phyloP scores from a whole-genome alignment of 441 rosid species.

The Bocquillonia castaneifolia region DNA sequence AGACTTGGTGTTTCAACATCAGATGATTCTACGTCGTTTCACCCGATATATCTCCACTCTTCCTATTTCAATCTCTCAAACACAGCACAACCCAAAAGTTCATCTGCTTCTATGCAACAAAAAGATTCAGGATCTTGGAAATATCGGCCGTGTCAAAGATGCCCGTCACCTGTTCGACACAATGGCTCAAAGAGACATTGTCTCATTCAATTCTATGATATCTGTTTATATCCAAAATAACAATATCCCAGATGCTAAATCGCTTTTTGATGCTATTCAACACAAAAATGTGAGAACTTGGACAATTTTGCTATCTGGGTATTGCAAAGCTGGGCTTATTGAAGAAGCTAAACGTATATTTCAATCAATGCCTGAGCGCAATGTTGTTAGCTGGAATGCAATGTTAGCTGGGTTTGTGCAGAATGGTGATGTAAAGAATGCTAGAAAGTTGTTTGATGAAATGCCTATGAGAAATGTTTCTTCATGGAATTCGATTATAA shows the following conservation, averaged over 20 bases:
- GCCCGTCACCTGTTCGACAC: constrained; percentile 32
- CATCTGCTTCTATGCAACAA: constrained; percentile 22
- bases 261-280: constrained; percentile 18
- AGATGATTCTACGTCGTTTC: constrained; percentile 1
- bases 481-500: constrained; percentile 64
- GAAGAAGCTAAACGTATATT: constrained; percentile 50
- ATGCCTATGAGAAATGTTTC: constrained; percentile 66
- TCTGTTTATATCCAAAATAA: constrained; percentile 20
- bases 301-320: constrained; percentile 33
- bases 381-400: constrained; percentile 60
- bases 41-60: constrained; percentile 16
- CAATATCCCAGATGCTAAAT: constrained; percentile 20
- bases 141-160: constrained; percentile 23
- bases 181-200: constrained; percentile 24
- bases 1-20: not conserved
- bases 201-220: constrained; percentile 30
- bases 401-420: constrained; percentile 48
- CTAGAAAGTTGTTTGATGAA: constrained; percentile 46
- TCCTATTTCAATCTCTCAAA: not conserved
- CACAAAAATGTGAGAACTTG: constrained; percentile 28
- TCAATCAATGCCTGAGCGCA: constrained; percentile 52
- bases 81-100: not conserved
- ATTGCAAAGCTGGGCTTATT: constrained; percentile 42
- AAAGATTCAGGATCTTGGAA: constrained; percentile 8
- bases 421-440: constrained; percentile 44